Percentiles rank a stretch among this genome's conserved stretches.
phyloP scores from a whole-genome alignment of 2,329 filamentous ascomycete species.

The Aspergillus novofumigatus region DNA sequence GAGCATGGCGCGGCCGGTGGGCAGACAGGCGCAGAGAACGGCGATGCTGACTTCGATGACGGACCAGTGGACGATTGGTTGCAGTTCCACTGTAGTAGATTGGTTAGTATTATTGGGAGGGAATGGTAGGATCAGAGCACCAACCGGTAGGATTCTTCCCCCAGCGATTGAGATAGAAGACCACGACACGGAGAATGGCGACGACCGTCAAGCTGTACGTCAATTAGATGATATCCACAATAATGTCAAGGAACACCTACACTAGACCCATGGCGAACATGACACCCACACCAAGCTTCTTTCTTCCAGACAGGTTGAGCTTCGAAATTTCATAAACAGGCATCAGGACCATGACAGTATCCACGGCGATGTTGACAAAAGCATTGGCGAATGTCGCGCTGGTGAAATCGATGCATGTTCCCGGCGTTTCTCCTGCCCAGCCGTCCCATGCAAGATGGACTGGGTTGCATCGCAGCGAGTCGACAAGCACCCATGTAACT shows the following conservation, averaged over 20 bases:
- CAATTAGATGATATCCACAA: neutral
- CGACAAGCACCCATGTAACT: constrained; percentile 15
- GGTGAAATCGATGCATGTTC: constrained; percentile 18
- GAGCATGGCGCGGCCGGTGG: constrained; percentile 20
- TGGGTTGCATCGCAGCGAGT: constrained; percentile 16
- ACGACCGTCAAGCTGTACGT: constrained; percentile 18
- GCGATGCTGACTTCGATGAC: constrained; percentile 26
- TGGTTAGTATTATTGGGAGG: neutral
- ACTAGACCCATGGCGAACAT: constrained; percentile 19
- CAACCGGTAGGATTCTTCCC: constrained; percentile 15
- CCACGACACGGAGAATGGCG: constrained; percentile 22
- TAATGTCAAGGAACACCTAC: constrained; percentile 1
- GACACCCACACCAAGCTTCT: constrained; percentile 14
- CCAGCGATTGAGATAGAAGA: constrained; percentile 24
- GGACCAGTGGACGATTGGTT: constrained; percentile 26
- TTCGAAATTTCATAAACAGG: constrained; percentile 20
- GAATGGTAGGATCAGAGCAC: neutral
- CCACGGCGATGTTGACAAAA: constrained; percentile 19
- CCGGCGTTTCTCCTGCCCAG: constrained; percentile 13
- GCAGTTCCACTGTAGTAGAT: constrained; percentile 10
- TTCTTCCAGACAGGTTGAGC: constrained; percentile 13
- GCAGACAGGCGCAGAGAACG: constrained; percentile 24
- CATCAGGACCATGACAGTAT: constrained; percentile 17
- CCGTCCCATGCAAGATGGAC: constrained; percentile 18
- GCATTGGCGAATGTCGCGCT: constrained; percentile 13